These are phyloP conservation scores for Neltuma alba DNA, from an alignment of 306 rosid genomes.

Conservation along the genomic window DNA sequence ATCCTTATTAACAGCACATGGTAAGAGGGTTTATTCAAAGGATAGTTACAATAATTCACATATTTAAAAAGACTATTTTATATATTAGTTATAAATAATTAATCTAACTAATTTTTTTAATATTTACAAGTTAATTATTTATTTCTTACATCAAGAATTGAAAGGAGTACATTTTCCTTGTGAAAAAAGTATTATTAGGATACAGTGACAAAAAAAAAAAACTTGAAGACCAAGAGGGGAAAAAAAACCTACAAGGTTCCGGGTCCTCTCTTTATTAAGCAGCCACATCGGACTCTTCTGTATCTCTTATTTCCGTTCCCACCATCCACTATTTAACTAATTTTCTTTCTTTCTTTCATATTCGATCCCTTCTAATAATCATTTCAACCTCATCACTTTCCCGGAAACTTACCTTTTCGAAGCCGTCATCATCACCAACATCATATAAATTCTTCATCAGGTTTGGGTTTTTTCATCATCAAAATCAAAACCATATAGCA, in stretches of 20 bases:
- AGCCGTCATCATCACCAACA: slow-evolving; percentile 17
- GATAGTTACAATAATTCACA: too few species aligned
- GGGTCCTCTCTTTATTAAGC: background rate
- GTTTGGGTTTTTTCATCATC: background rate
- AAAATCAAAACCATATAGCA: background rate
- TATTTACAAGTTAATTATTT: too few species aligned
- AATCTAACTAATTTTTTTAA: too few species aligned
- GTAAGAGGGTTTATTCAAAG: too few species aligned
- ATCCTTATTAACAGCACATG: too few species aligned
- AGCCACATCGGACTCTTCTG: background rate
- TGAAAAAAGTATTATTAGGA: too few species aligned
- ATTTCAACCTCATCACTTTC: slow-evolving; percentile 2
- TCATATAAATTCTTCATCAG: background rate
- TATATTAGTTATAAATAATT: too few species aligned
- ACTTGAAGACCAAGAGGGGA: background rate
- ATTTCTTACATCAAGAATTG: too few species aligned
- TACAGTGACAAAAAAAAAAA: background rate
- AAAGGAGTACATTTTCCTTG: too few species aligned
- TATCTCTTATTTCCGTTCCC: background rate
- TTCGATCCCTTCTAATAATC: background rate
- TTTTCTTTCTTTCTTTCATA: background rate
- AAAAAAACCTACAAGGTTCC: background rate
- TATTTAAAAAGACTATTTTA: too few species aligned
- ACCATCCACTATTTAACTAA: background rate
- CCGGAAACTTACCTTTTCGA: slow-evolving; percentile 29